Evolutionary conservation across 2,329 filamentous ascomycete species (phyloP), one percentile per base, ranked within the genome.

Genomic region (Davidsoniella australis): DNA sequence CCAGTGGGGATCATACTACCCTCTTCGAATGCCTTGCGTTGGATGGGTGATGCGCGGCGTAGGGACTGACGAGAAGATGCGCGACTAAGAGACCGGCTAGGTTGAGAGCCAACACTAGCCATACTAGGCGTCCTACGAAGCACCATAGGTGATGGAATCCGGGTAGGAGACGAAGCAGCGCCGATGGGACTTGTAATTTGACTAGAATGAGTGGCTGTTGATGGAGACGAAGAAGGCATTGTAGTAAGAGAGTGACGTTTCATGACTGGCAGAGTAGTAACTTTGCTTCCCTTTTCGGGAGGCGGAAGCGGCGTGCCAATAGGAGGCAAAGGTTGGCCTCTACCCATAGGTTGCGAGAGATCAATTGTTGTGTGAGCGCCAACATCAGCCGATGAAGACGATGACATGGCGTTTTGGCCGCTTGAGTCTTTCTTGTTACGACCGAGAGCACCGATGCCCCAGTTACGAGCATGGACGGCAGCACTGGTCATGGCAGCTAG

Each of bases 251-350:
- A 52, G 57, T 82, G 85, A n/a, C 81, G 70, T 59, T 76, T 80
- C 2, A 79, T 75, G 1, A 79, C 68, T 24, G 68, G 68, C 52
- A 69, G 73, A 14, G 72, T 67, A 44, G 71, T 73, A 41, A 73
- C 72, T 58, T 74, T 76, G 5, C 75, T 71, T 51, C 68, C 73
- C 48, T 70, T 74, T 36, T 78, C 75, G 1, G 80, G 81, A 40
- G 70, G 75, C 2, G 87, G 86, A 1, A 94, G 69, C 3, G 87
- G 86, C 41, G 74, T 79, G 2, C 86, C 87, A 2, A 82, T 84
- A 7, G 86, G 85, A 43, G 85, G 86, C 16, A 94, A 67, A 1
- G 86, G 86, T 56, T 82, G 80, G 0, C 86, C 86, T 38, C 86
- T 75, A 1, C 87, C 87, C 68, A 93, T 86, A 2, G 86, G 86